Evolutionary conservation across 2,329 filamentous ascomycete genomes (phyloP), one percentile per base, ranked within the genome.

Genomic region (Fusarium torulosum): DNA sequence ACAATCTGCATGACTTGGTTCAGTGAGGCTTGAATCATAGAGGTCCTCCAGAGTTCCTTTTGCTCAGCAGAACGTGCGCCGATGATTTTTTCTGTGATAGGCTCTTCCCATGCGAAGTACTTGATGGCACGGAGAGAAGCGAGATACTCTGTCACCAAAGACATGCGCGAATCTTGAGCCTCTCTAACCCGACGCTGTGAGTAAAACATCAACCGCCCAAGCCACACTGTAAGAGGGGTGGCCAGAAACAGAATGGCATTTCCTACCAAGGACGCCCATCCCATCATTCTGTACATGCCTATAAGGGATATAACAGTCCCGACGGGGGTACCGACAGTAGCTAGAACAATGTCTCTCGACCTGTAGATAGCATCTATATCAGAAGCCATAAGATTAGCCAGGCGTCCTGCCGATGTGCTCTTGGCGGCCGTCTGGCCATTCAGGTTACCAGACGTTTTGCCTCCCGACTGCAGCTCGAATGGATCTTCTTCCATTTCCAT

Each of bases 61-160:
- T 88, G 86, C 70, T 88, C 86, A 3, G 79, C 76, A 15, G 76
- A 72, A 3, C 86, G 83, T 13, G 84, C 80, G 6, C 80, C 76
- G 29, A 84, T 79, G 56, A 88, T 83, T 50, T 80, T 82, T n/a
- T 82, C 77, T 13, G 82, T 80, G 63, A 86, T 82, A 31, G 83
- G 80, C 19, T 81, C 79, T 70, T 88, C 86, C 86, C 86, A 88
- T 3, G 84, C 84, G 72, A 88, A 88, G 67, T 87, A 88, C 70
- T 88, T 88, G 75, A 88, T 83, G 17, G 84, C 84, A 13, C 84
- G 81, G 56, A 88, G 87, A 9, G 86, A 86, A 25, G 81, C 77
- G 25, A 88, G 79, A 66, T 87, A 88, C 69, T 88, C 86, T 1
- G 85, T 84, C 19, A 88, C 82, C 20, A 85, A 80, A 2, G 85